Conservation (phyloP, 2,329 filamentous ascomycete genomes). For the Lachnellula arida region DNA sequence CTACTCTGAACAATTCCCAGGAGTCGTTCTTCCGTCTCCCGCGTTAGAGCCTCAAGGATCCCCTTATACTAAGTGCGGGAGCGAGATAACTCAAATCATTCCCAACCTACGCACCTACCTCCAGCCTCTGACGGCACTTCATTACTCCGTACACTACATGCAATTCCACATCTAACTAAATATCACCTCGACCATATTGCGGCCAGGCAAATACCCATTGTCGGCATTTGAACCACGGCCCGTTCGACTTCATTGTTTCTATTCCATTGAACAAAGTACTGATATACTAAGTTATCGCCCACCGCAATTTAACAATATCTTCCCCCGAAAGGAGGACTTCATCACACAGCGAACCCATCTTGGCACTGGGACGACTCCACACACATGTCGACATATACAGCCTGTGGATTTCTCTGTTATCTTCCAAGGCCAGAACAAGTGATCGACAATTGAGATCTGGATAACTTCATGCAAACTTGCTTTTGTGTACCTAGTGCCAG, state of each 20-base stretch:
- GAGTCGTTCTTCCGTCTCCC: neutral
- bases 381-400: neutral
- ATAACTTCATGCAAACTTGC: slow-evolving; percentile 7
- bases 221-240: slow-evolving; percentile 20
- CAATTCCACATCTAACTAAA: neutral
- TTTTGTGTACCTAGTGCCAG: neutral
- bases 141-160: neutral
- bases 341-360: neutral
- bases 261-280: slow-evolving; percentile 11
- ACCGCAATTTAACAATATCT: neutral
- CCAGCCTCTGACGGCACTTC: neutral
- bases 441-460: slow-evolving; percentile 9
- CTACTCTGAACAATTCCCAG: neutral
- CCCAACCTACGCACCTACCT: neutral
- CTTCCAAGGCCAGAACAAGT: slow-evolving; percentile 1
- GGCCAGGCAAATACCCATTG: slow-evolving; percentile 7
- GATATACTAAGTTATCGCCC: slow-evolving; percentile 10
- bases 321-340: neutral
- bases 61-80: neutral
- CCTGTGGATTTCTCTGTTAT: neutral
- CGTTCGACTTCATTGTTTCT: slow-evolving; percentile 13
- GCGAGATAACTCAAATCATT: neutral
- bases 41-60: neutral
- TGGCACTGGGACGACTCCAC: neutral
- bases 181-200: neutral